Conservation (phyloP, 768 basidiomycete species). For the Lactarius indigo region DNA sequence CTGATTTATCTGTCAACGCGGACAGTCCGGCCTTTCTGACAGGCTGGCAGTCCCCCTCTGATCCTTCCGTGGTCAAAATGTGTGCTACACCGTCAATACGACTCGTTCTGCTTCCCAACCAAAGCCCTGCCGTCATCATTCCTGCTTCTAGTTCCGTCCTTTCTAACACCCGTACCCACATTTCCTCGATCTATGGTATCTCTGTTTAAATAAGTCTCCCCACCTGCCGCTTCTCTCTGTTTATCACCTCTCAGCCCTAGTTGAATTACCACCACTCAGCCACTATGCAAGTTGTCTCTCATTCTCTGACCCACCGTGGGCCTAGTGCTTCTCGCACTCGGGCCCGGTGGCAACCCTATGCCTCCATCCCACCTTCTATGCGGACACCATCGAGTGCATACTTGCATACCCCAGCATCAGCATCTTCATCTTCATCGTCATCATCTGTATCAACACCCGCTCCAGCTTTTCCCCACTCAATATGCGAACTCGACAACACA, state of each 20-base stretch:
- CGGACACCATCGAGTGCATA: slow-evolving; percentile 36
- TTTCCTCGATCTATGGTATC: slow-evolving; percentile 15
- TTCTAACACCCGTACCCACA: slow-evolving; percentile 13
- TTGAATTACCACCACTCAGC: slow-evolving; percentile 12
- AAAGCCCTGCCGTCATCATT: slow-evolving; percentile 24
- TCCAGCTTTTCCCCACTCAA: slow-evolving; percentile 18
- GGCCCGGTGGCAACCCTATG: slow-evolving; percentile 81
- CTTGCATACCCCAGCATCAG: slow-evolving; percentile 28
- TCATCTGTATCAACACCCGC: slow-evolving; percentile 28
- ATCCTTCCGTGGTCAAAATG: slow-evolving; percentile 39
- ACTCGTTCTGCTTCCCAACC: slow-evolving; percentile 29
- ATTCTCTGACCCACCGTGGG: slow-evolving; percentile 66
- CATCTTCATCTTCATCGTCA: slow-evolving; percentile 19
- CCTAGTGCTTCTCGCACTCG: slow-evolving; percentile 60
- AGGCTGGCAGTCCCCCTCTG: slow-evolving; percentile 34
- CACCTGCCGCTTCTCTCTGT: neutral
- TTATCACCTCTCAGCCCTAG: slow-evolving; percentile 9
- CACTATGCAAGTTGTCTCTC: slow-evolving; percentile 38
- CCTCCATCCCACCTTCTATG: slow-evolving; percentile 35
- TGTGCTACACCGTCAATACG: slow-evolving; percentile 29
- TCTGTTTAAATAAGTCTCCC: slow-evolving; percentile 19
- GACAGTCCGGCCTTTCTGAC: slow-evolving; percentile 44
- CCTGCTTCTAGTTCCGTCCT: slow-evolving; percentile 23
- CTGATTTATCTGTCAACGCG: slow-evolving; percentile 32
- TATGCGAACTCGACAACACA: slow-evolving; percentile 36